Base-by-base conservation (phyloP, 768 basidiomycete genomes). In the Lyophyllum semitale region DNA sequence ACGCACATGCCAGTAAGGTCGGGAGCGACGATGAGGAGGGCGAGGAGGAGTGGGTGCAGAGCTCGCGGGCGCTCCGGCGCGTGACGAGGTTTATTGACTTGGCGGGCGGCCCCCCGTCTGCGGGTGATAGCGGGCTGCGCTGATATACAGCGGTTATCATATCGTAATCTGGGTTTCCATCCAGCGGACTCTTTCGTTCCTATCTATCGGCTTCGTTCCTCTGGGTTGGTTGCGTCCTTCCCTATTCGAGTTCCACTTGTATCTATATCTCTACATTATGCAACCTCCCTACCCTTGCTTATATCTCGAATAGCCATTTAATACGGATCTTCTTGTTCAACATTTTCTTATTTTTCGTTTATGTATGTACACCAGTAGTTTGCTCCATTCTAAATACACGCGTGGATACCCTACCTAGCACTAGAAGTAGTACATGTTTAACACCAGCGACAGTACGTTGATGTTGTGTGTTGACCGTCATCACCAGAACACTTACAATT, bases 31-130 rank as follows among this genome's bases (percentile, higher is more conserved):
- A 68, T 44, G 66, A 68, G 50, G 63, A 63, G 46, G 60, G 61
- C 3, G 65, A 62, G 53, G 69, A 68, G 57, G 66, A 66, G 55
- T 67, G 71, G 71, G 68, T 62, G 53, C 67, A 64, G 71, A 78
- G 63, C 43, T 69, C 79, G 58, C 79, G 79, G 63, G 87, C 88
- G 59, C 85, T 79, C 77, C 93, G 88, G 76, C 78, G 93, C 56
- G 80, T 85, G 63, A 95, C 93, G 65, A 76, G 84, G 65, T 91
- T 89, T 72, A 92, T 95, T 61, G 90, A 93, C 69, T 71, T 93
- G 40, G 66, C 73, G n/a, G 71, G 66, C 37, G 64, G 64, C 4
- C 63, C 64, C 8, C 33, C 52, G n/a, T 54, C 54, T 6, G 59
- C 41, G 30, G 53, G 53, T 22, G 26, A 49, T 17, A 57, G 47